Percentiles rank a stretch among this genome's conserved stretches.
Conservation (phyloP, 768 basidiomycete species). For the Leccinum subgranulosum region DNA sequence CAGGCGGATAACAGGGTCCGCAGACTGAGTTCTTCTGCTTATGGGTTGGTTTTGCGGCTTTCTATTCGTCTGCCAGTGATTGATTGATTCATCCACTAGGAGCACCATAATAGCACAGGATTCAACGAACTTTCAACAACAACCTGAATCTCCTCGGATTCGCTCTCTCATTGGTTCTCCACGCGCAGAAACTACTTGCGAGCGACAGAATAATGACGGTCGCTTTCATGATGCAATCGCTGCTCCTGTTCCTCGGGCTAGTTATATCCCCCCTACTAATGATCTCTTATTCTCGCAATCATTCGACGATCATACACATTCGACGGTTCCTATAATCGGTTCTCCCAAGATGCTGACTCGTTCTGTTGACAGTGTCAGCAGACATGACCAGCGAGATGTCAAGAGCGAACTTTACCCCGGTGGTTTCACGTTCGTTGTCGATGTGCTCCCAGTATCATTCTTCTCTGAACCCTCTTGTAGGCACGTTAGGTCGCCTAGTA, state of each 20-base stretch:
- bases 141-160: neutral
- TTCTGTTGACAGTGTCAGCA: neutral
- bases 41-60: slow-evolving; percentile 5
- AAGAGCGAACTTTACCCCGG: slow-evolving; percentile 1
- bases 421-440: slow-evolving; percentile 9
- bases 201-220: neutral
- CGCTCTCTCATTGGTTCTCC: slow-evolving; percentile 1
- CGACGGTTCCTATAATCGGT: neutral
- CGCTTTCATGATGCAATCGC: neutral
- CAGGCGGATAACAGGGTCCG: neutral
- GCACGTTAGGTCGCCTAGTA: neutral
- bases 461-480: slow-evolving; percentile 12
- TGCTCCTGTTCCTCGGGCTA: neutral
- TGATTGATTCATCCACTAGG: slow-evolving; percentile 5
- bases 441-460: neutral
- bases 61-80: neutral
- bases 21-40: neutral
- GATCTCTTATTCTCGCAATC: slow-evolving; percentile 14
- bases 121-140: neutral
- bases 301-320: neutral
- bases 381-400: neutral
- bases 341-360: neutral
- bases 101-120: neutral
- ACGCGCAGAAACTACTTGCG: neutral
- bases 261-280: slow-evolving; percentile 17